Conservation (phyloP, 2,329 filamentous ascomycete species). For the Colletotrichum spinosum region DNA sequence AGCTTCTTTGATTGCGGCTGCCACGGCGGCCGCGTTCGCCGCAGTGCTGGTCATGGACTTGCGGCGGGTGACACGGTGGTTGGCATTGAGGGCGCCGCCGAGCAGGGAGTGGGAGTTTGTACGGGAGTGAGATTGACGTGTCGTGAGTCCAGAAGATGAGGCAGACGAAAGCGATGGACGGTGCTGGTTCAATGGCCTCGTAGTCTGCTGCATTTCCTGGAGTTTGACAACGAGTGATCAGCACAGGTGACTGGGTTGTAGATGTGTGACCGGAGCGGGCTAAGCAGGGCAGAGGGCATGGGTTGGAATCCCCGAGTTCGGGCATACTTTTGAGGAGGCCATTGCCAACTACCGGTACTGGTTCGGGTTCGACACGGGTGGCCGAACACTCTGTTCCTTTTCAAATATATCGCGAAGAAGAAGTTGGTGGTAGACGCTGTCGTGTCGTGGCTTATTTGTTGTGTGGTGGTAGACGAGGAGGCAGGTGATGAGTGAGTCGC, state of each 20-base stretch:
- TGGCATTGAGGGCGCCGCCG: conserved; percentile 79
- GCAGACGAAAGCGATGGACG: conserved; percentile 70
- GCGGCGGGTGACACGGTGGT: conserved; percentile 88
- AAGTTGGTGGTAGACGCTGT: conserved; percentile 14
- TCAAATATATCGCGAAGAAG: conserved; percentile 41
- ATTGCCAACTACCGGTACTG: conserved; percentile 57
- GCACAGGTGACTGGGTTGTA: conserved; percentile 45
- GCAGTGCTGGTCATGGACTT: conserved; percentile 89
- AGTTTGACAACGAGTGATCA: conserved; percentile 49
- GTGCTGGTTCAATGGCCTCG: conserved; percentile 75
- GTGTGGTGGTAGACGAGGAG: conserved; percentile 22
- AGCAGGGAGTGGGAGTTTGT: conserved; percentile 87
- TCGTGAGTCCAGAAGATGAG: conserved; percentile 67
- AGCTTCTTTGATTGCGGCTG: conserved; percentile 75
- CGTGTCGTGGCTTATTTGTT: conserved; percentile 22
- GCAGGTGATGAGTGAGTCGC: conserved; percentile 36
- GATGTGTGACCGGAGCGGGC: conserved; percentile 32
- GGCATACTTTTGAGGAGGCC: conserved; percentile 72
- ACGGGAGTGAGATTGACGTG: conserved; percentile 75
- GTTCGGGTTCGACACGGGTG: conserved; percentile 40
- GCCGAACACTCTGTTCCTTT: conserved; percentile 38
- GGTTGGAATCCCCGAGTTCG: conserved; percentile 36
- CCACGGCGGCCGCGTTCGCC: conserved; percentile 80
- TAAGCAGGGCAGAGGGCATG: conserved; percentile 30
- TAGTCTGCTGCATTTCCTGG: conserved; percentile 74